phyloP scores from a whole-genome alignment of 75 land plant genomes.

The Picea sitchensis region DNA sequence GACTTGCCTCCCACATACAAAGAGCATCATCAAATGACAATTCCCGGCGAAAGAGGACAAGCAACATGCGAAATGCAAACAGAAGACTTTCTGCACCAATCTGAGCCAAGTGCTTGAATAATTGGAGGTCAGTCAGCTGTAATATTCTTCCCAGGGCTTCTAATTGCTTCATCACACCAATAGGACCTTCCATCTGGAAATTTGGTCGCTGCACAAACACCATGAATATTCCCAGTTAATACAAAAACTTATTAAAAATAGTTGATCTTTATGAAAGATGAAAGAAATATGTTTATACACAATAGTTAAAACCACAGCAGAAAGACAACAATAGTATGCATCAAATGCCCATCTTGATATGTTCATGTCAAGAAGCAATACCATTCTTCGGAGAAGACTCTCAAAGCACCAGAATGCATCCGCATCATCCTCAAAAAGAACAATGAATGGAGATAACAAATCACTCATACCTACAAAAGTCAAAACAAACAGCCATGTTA shows the following conservation, averaged over 20 bases:
- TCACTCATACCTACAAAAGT: constrained; percentile 80
- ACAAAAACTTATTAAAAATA: not conserved
- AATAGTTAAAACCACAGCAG: not conserved
- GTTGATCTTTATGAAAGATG: not conserved
- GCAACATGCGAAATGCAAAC: constrained; percentile 89
- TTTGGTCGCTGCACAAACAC: constrained; percentile 60
- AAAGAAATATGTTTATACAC: not conserved
- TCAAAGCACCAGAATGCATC: constrained; percentile 99
- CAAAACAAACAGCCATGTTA: not conserved
- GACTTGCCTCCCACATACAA: constrained; percentile 92
- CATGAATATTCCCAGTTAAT: not conserved
- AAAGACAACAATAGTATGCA: not conserved
- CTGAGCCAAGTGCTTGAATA: constrained; percentile 59
- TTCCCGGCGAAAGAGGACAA: constrained; percentile 86
- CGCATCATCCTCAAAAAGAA: constrained; percentile 85
- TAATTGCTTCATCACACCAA: constrained; percentile 86
- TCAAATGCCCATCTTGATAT: not conserved
- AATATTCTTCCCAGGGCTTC: constrained; percentile 71
- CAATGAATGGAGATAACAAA: constrained; percentile 82
- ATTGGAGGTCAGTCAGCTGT: constrained; percentile 66
- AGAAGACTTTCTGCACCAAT: constrained; percentile 89
- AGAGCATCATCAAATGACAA: constrained; percentile 80
- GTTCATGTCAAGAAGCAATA: constrained; percentile 25
- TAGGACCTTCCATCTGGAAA: constrained; percentile 92
- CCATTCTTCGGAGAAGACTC: constrained; percentile 86